phyloP scores from a whole-genome alignment of 768 basidiomycete species.

The Lanmaoa pseudosensibilis region DNA sequence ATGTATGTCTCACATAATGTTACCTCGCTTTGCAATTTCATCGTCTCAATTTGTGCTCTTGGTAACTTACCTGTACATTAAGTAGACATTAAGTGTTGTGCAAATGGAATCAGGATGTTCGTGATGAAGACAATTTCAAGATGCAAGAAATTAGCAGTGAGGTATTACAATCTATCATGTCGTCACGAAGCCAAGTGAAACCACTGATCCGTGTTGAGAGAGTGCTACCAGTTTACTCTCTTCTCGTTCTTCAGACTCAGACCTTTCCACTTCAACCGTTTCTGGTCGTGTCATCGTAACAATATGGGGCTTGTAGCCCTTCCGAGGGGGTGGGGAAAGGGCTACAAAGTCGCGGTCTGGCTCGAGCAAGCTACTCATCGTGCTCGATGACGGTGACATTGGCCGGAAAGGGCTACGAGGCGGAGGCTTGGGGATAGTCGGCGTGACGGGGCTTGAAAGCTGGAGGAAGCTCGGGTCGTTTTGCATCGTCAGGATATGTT shows the following conservation, averaged over 20 bases:
- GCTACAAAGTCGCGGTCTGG: conserved; percentile 43
- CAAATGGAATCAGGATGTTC: not conserved
- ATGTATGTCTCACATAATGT: conserved; percentile 9
- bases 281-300: conserved; percentile 15
- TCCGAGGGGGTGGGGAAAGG: conserved; percentile 66
- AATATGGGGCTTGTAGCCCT: conserved; percentile 51
- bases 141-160: conserved; percentile 17
- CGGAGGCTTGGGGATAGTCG: conserved; percentile 22
- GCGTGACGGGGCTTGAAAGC: conserved; percentile 47
- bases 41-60: not conserved
- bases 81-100: not conserved
- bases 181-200: conserved; percentile 52
- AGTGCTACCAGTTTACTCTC: conserved; percentile 32
- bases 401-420: conserved; percentile 26
- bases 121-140: not conserved
- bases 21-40: not conserved
- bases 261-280: conserved; percentile 6
- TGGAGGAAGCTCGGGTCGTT: conserved; percentile 66
- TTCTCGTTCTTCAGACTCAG: conserved; percentile 10
- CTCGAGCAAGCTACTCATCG: conserved; percentile 15
- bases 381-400: conserved; percentile 19
- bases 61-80: not conserved
- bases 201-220: conserved; percentile 51
- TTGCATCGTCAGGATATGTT: conserved; percentile 53
- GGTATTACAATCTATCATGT: conserved; percentile 35